Percentiles rank a stretch among this genome's conserved stretches.
These are phyloP conservation scores for Fraxinus xanthoxyloides DNA, from an alignment of 305 asterid species.

Conservation along the genomic window DNA sequence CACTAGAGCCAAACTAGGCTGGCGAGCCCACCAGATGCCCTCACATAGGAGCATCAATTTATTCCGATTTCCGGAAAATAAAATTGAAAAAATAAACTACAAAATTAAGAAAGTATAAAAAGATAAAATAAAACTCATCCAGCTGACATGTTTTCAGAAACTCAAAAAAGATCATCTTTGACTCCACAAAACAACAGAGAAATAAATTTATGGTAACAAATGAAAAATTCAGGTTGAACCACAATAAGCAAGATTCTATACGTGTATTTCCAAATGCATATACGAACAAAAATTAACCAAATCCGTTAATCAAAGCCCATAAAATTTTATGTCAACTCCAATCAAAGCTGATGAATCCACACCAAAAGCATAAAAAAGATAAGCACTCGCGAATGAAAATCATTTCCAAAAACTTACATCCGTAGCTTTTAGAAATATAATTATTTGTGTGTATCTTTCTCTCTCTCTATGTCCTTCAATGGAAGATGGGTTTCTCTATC, in stretches of 20 bases:
- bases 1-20: not conserved
- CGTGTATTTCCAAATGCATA: not conserved
- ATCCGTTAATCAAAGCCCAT: constrained; percentile 14
- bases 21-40: constrained; percentile 5
- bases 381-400: constrained; percentile 5
- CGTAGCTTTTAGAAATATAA: constrained; percentile 15
- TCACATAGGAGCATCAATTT: constrained; percentile 3
- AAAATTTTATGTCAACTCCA: constrained; percentile 19
- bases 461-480: constrained; percentile 14
- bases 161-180: constrained; percentile 18
- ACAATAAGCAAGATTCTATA: constrained; percentile 21
- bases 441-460: not conserved
- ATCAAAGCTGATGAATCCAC: constrained; percentile 28
- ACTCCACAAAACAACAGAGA: constrained; percentile 23
- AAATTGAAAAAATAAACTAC: not conserved
- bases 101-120: not conserved
- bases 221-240: constrained; percentile 21
- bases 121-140: not conserved
- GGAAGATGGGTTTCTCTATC: constrained; percentile 23
- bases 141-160: constrained; percentile 14
- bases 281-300: not conserved
- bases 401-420: constrained; percentile 33
- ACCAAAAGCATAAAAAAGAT: constrained; percentile 16
- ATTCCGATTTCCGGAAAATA: not conserved
- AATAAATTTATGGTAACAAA: constrained; percentile 13